phyloP scores from a whole-genome alignment of 1,139 yeast genomes.

The Pichia sp. region DNA sequence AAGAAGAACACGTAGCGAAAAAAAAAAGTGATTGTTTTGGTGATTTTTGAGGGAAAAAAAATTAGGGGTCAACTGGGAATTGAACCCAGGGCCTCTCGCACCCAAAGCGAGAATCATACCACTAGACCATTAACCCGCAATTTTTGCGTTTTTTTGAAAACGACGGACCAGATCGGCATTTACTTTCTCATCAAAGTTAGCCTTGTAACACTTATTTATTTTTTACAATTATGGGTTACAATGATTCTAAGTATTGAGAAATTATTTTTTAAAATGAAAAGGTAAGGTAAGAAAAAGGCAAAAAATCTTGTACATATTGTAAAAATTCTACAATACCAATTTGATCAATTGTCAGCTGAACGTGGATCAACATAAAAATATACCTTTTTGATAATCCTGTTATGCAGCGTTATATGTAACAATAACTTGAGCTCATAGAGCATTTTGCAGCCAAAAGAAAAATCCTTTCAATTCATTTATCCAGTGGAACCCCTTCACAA shows the following conservation, averaged over 20 bases:
- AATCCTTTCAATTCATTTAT: too few species aligned
- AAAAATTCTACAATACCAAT: too few species aligned
- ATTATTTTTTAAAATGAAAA: too few species aligned
- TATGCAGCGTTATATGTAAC: background rate
- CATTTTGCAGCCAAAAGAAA: too few species aligned
- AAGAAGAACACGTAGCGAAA: background rate
- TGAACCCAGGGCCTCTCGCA: slow-evolving; percentile 30
- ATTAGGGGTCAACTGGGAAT: slow-evolving; percentile 26
- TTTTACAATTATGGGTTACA: background rate
- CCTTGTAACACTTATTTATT: too few species aligned
- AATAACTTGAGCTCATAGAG: too few species aligned
- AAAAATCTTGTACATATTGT: too few species aligned
- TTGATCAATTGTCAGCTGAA: too few species aligned
- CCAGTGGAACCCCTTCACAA: too few species aligned
- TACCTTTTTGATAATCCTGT: background rate
- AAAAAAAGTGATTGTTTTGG: background rate
- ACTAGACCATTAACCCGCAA: slow-evolving; percentile 24
- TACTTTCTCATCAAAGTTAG: background rate
- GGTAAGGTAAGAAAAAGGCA: too few species aligned
- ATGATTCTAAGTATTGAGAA: background rate
- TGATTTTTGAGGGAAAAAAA: slow-evolving; percentile 3
- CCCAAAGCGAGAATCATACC: slow-evolving; percentile 49
- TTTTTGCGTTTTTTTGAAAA: background rate
- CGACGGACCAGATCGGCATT: background rate
- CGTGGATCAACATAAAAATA: background rate